Base-by-base conservation (phyloP, 2,329 filamentous ascomycete species). In the Calonectria naviculata region DNA sequence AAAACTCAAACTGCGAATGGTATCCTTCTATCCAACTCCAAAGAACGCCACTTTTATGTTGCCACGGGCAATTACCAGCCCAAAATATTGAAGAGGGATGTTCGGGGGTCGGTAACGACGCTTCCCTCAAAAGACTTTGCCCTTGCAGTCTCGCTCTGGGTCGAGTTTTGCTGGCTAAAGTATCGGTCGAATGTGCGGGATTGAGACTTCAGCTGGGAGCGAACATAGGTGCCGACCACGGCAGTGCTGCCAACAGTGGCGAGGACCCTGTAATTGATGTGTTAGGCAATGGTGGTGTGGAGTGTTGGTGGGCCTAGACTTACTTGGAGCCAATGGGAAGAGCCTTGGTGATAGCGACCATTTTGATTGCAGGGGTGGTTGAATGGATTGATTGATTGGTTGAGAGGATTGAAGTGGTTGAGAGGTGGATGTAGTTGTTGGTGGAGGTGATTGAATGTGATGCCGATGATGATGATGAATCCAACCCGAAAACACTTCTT, bases 121-220 rank as follows among this genome's bases (percentile, higher is more conserved):
- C 47, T 52, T 29, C 26, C 26, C 10, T 52, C 47, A 28, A 52
- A 52, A 3, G 47, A n/a, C 47, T 52, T 52, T 29, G 47, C 47
- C 17, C 47, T 52, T n/a, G 28, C 47, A 21, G 61, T 34, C 12
- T 76, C 75, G 61, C 75, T 76, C 47, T 74, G 71, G 8, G 42
- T 44, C 21, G 62, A 77, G 75, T 76, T 76, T 28, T 76, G 75
- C 19, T 76, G 67, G 24, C 71, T 74, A 52, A 76, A 76, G 56
- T 68, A 75, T 26, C 75, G 69, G 31, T 76, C 75, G 44, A 77
- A 77, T 3, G 63, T 75, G 54, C 75, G 71, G 4, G 75, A 76
- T 52, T 72, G 65, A 12, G 26, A 65, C 15, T 34, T 68, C 61
- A 76, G 73, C 54, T 76, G 73, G 5, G 71, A 73, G 17, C 71